Percentiles rank a stretch among this genome's conserved stretches.
These are phyloP conservation scores for Imleria badia DNA, from an alignment of 768 basidiomycete genomes.

Conservation along the genomic window DNA sequence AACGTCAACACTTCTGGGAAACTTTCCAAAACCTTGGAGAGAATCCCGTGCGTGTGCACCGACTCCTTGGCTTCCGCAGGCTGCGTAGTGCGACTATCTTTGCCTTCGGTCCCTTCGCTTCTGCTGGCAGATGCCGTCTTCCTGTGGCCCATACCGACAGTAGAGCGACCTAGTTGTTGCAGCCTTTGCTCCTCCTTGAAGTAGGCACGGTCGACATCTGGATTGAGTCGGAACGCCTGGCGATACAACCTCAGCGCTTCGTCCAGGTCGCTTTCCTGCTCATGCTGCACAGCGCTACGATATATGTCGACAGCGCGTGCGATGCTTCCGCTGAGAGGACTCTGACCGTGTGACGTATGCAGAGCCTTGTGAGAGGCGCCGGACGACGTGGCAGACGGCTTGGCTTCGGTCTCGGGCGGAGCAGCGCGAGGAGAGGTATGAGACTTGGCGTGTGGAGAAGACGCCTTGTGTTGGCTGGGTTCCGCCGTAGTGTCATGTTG, in stretches of 20 bases:
- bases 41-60: conserved; percentile 34
- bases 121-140: conserved; percentile 82
- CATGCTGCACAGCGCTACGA: conserved; percentile 64
- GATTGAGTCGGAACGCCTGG: conserved; percentile 74
- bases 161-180: conserved; percentile 10
- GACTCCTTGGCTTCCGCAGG: conserved; percentile 36
- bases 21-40: conserved; percentile 47
- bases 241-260: conserved; percentile 77
- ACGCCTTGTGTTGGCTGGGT: background rate
- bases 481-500: conserved; percentile 1
- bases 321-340: conserved; percentile 36
- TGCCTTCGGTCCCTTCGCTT: conserved; percentile 53
- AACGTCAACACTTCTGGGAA: conserved; percentile 58
- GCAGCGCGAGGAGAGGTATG: background rate
- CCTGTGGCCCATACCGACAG: conserved; percentile 51
- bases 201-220: conserved; percentile 74
- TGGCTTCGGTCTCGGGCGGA: conserved; percentile 4
- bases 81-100: conserved; percentile 74
- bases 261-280: conserved; percentile 73
- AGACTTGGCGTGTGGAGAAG: conserved; percentile 6
- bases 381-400: conserved; percentile 8
- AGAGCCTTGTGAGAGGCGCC: conserved; percentile 13
- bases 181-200: conserved; percentile 49
- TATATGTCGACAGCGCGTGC: conserved; percentile 64
- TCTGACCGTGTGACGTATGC: conserved; percentile 27